Percentiles rank a stretch among this genome's conserved stretches.
Evolutionary conservation across 306 rosid genomes (phyloP).

Genomic region (Rosa lucieae): DNA sequence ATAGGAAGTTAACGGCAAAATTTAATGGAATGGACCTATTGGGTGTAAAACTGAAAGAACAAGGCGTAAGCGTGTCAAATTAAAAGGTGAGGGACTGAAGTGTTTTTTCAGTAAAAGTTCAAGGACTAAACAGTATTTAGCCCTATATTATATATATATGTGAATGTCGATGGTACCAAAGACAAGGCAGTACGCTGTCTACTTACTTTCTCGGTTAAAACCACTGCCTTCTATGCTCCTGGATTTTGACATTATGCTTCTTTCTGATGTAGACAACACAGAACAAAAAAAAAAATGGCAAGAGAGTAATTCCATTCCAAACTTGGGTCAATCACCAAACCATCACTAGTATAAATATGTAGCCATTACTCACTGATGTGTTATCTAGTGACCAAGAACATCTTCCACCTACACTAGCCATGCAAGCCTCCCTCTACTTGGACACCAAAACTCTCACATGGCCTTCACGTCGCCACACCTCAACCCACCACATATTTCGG

Average conservation of each 20-base stretch:
- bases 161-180: background rate
- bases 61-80: too few relatives aligned
- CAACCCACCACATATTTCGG: background rate
- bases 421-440: conserved; percentile 26
- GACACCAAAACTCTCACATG: conserved; percentile 14
- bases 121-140: too few relatives aligned
- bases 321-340: background rate
- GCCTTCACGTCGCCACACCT: conserved; percentile 13
- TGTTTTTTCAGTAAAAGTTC: too few relatives aligned
- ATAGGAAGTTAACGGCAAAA: too few relatives aligned
- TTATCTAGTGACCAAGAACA: background rate
- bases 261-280: background rate
- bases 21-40: too few relatives aligned
- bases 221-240: background rate
- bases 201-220: background rate
- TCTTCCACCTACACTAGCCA: background rate
- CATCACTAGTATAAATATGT: conserved; percentile 6
- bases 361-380: background rate
- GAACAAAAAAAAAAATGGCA: background rate
- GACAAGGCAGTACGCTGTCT: background rate
- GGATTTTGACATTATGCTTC: background rate
- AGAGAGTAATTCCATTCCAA: background rate
- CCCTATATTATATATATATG: background rate
- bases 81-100: too few relatives aligned
- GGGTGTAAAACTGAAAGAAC: too few relatives aligned